These are phyloP conservation scores for Thamnidium elegans DNA, from an alignment of 192 early-diverging fungal genomes.

Conservation along the genomic window DNA sequence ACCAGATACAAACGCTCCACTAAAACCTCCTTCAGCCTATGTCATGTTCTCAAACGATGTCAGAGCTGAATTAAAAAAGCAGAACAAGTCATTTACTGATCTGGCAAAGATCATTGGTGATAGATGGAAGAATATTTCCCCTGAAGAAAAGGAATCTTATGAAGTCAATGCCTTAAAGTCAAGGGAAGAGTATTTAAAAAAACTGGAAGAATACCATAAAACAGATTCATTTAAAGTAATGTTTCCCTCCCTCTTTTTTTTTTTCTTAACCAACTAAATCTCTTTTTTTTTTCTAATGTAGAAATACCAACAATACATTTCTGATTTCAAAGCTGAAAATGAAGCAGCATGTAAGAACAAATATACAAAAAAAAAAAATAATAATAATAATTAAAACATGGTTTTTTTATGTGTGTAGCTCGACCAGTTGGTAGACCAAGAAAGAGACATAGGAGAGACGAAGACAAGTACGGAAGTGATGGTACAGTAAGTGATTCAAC, in stretches of 20 bases:
- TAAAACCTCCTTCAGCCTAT: conserved; percentile 49
- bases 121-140: conserved; percentile 41
- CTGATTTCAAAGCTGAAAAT: conserved; percentile 40
- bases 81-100: conserved; percentile 42
- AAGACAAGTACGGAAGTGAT: neutral
- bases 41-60: conserved; percentile 48
- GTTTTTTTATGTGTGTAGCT: no score
- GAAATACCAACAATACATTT: conserved; percentile 41
- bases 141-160: conserved; percentile 30
- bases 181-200: conserved; percentile 33
- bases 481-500: neutral
- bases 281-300: conserved; percentile 4
- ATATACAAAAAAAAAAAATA: conserved; percentile 3
- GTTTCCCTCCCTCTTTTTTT: neutral
- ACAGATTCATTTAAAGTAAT: conserved; percentile 37
- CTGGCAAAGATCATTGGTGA: conserved; percentile 48
- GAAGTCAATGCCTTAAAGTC: conserved; percentile 28
- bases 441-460: conserved; percentile 11
- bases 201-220: conserved; percentile 34
- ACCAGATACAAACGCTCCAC: conserved; percentile 43
- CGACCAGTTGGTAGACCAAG: conserved; percentile 30
- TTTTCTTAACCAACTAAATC: neutral
- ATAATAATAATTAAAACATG: no score
- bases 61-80: conserved; percentile 34
- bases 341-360: conserved; percentile 29